Base-by-base conservation (phyloP, 2,329 filamentous ascomycete genomes). In the Triangularia verruculosa region DNA sequence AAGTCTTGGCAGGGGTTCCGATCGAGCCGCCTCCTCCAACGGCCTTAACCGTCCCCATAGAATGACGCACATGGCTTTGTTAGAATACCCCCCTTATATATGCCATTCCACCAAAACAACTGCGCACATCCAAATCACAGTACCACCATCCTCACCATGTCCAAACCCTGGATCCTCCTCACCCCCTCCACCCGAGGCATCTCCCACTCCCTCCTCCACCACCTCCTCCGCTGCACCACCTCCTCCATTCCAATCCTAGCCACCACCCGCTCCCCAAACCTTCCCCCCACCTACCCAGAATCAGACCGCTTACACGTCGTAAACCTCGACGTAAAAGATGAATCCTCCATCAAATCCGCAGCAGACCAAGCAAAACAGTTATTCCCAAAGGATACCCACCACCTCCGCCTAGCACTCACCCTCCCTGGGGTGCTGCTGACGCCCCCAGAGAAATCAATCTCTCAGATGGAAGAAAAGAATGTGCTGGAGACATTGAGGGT, bases 401-500 rank as follows among this genome's bases (percentile, higher is more conserved):
- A 90, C 68, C 82, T 95, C 12, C 89, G 87, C 64, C 82, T 94
- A 52, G 85, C 85, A 2, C 85, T 92, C 70, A 84, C 85, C 28
- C 77, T 93, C 2, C 89, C 91, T 0, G 92, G 91, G 0, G 80
- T 93, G 39, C 82, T 95, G 11, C 82, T 39, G 1, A 57, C 84
- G 69, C 86, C 91, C 0, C 39, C 39, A 9, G 92, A 96, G 73
- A 92, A 89, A 74, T 85, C 86, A 1, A 89, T 88, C 0, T 69
- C 76, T 0, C 87, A 91, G 70, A 83, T 95, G 62, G 78, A 89
- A 64, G 82, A 85, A 63, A 79, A 79, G 20, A 73, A 80, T 34
- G 86, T 89, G 17, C 77, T 90, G n/a, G 77, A 86, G 54, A 92
- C 86, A n/a, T 89, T 92, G 75, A 81, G 82, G 59, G 84, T 91